Percentiles rank a stretch among this genome's conserved stretches.
Conservation (phyloP, 2,329 filamentous ascomycete species). For the Fusarium bulbicola region DNA sequence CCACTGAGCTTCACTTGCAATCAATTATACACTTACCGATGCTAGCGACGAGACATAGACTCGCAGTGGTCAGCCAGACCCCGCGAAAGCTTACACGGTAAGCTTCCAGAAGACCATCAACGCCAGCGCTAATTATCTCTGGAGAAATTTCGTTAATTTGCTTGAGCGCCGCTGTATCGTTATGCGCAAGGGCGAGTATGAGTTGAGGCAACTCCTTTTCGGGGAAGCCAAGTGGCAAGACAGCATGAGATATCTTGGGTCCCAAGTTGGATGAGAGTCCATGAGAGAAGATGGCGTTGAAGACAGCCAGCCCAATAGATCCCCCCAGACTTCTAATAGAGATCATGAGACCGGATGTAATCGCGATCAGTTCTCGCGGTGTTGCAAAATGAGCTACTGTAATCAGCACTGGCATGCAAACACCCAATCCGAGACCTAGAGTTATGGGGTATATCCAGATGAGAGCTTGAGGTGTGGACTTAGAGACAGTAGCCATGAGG, state of each 20-base stretch:
- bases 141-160: neutral
- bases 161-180: neutral
- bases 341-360: neutral
- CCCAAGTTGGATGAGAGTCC: neutral
- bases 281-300: neutral
- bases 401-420: neutral
- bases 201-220: neutral
- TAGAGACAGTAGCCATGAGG: neutral
- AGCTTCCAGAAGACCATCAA: neutral
- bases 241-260: neutral
- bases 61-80: neutral
- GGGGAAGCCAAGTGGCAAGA: neutral
- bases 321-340: neutral
- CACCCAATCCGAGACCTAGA: neutral
- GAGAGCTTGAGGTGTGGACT: neutral
- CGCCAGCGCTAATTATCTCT: neutral
- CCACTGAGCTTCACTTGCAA: fast-evolving
- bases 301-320: neutral
- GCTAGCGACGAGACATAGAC: neutral
- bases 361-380: neutral
- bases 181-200: neutral
- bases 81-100: neutral
- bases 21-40: neutral
- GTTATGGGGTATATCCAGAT: neutral
- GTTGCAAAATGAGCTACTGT: conserved; percentile 6